A percentile compares a stretch with the other conserved stretches of the same genome.
Conservation (phyloP, 163 green algal species). For the Volvox carteri region DNA sequence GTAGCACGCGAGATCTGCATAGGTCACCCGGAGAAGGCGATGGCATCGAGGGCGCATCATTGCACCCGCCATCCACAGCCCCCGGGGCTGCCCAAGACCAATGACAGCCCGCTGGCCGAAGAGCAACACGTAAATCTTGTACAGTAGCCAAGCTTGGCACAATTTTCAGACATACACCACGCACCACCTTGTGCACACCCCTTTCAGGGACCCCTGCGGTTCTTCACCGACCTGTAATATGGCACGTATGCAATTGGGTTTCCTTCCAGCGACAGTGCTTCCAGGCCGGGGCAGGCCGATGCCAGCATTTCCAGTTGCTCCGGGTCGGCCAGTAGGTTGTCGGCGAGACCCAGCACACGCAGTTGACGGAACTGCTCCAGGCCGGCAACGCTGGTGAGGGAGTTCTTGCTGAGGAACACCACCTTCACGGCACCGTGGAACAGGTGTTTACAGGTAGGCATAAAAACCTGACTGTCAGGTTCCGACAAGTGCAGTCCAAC, state of each 20-base stretch:
- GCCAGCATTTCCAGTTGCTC: slow-evolving; percentile 61
- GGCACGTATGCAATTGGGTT: slow-evolving; percentile 78
- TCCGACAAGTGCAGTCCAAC: no score
- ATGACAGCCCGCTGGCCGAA: no score
- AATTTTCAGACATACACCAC: no score
- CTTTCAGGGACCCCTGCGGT: no score
- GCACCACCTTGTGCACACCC: no score
- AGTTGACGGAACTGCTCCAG: slow-evolving; percentile 77
- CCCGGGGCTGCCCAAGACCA: no score
- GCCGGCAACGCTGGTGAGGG: slow-evolving; percentile 66
- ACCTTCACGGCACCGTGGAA: slow-evolving; percentile 58
- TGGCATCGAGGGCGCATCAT: no score
- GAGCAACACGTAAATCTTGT: no score
- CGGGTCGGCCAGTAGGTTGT: slow-evolving; percentile 77
- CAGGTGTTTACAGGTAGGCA: no score
- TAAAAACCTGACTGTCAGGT: no score
- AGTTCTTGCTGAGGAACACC: slow-evolving; percentile 82
- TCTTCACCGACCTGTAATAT: slow-evolving; percentile 70
- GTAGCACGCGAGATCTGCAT: slow-evolving; percentile 68
- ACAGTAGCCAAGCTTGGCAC: no score
- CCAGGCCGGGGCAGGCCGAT: slow-evolving; percentile 42
- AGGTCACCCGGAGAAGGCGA: not conserved
- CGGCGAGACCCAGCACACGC: slow-evolving; percentile 69
- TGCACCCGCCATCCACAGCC: no score
- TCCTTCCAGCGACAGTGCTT: slow-evolving; percentile 77